These are phyloP conservation scores for Isatis tinctoria DNA, from an alignment of 345 rosid genomes.

Conservation along the genomic window DNA sequence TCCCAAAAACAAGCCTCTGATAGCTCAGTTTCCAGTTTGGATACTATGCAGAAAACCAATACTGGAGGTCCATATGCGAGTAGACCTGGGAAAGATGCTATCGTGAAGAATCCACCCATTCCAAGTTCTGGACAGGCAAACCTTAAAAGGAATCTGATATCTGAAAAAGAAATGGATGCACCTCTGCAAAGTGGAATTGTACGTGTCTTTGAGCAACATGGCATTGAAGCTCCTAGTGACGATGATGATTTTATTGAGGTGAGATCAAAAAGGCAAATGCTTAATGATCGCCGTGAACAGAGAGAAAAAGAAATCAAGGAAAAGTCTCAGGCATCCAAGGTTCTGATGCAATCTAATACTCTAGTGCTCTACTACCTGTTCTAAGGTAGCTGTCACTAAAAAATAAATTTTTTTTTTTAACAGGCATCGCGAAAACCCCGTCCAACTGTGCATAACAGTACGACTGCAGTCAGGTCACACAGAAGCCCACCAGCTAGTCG, in stretches of 20 bases:
- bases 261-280: conserved; percentile 97
- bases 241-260: conserved; percentile 98
- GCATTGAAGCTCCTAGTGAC: conserved; percentile 86
- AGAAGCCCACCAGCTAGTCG: conserved; percentile 38
- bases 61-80: conserved; percentile 46
- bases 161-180: conserved; percentile 59
- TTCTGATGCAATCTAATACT: conserved; percentile 27
- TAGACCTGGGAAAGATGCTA: conserved; percentile 49
- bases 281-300: conserved; percentile 93
- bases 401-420: conserved; percentile 25
- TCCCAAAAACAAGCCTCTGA: conserved; percentile 54
- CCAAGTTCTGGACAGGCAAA: conserved; percentile 41
- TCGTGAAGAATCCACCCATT: conserved; percentile 38
- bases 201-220: conserved; percentile 80
- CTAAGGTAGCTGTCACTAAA: conserved; percentile 32
- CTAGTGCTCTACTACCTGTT: conserved; percentile 13
- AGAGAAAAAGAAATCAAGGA: conserved; percentile 95
- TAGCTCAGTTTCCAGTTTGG: conserved; percentile 33
- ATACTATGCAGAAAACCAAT: conserved; percentile 38
- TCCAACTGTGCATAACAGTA: conserved; percentile 37
- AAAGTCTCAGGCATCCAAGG: conserved; percentile 78
- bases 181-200: conserved; percentile 79
- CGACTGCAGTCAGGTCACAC: conserved; percentile 39
- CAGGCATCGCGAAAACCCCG: conserved; percentile 63
- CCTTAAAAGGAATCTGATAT: conserved; percentile 44